Conservation (phyloP, 257 asterid genomes). For the Datura wrightii region DNA sequence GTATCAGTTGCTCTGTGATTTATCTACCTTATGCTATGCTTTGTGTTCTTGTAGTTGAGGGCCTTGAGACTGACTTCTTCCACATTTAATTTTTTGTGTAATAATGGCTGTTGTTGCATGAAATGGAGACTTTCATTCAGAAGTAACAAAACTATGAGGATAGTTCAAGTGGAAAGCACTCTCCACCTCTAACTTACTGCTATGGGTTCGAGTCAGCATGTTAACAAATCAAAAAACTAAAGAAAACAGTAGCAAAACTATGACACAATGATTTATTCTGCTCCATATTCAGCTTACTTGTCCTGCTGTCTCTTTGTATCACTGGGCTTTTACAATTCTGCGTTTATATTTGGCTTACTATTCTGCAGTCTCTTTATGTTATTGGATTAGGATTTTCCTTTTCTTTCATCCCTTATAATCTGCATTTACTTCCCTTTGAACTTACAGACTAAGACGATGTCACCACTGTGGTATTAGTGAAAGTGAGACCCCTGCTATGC, state of each 20-base stretch:
- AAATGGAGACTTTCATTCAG: slow-evolving; percentile 2
- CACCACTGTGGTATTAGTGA: slow-evolving; percentile 57
- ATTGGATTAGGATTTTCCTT: slow-evolving; percentile 26
- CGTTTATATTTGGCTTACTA: background rate
- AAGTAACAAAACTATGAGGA: background rate
- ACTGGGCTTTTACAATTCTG: slow-evolving; percentile 6
- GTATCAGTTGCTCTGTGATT: slow-evolving; percentile 15
- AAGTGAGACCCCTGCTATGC: slow-evolving; percentile 59
- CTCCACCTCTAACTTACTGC: background rate
- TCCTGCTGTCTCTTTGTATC: background rate
- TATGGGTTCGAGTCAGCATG: slow-evolving; percentile 2
- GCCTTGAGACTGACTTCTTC: slow-evolving; percentile 12
- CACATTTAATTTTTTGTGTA: background rate
- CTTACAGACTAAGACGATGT: slow-evolving; percentile 39
- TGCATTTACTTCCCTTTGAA: slow-evolving; percentile 20
- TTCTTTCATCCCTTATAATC: slow-evolving; percentile 31
- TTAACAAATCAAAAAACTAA: background rate
- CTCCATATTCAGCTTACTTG: slow-evolving; percentile 9
- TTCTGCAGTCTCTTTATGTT: background rate
- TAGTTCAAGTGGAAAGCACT: background rate
- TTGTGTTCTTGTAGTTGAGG: slow-evolving; percentile 22
- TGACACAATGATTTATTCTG: background rate
- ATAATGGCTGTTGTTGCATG: slow-evolving; percentile 11
- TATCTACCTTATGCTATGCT: slow-evolving; percentile 19
- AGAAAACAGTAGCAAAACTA: background rate